Percentiles rank a stretch among this genome's conserved stretches.
Conservation (phyloP, 2,329 filamentous ascomycete species). For the Botrytis aclada region DNA sequence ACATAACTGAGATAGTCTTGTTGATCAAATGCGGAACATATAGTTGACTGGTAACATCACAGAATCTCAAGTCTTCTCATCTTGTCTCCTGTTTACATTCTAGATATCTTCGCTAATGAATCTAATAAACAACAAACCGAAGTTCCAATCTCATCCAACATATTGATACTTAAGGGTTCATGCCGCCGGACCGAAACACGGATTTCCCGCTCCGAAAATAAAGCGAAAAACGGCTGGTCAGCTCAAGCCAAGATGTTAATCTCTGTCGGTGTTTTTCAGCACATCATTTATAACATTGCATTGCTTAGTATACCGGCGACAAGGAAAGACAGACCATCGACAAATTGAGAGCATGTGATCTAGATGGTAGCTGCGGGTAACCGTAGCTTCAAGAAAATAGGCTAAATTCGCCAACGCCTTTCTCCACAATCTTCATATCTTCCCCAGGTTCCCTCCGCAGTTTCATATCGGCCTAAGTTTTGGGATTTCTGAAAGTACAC, state of each 20-base stretch:
- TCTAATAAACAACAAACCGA: not conserved
- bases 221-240: not conserved
- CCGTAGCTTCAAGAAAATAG: not conserved
- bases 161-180: not conserved
- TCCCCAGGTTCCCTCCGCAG: constrained; percentile 14
- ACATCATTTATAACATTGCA: no score
- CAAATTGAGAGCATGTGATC: not conserved
- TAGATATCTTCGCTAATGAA: not conserved
- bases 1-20: not conserved
- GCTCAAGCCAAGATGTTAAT: not conserved
- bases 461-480: not conserved
- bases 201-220: not conserved
- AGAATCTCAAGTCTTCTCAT: not conserved
- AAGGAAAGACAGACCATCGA: not conserved
- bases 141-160: not conserved
- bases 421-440: constrained; percentile 1
- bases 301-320: not conserved
- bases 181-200: not conserved
- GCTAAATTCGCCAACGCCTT: constrained; percentile 5
- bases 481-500: not conserved
- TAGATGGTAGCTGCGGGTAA: not conserved
- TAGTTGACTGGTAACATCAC: not conserved
- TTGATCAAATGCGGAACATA: not conserved
- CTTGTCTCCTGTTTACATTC: not conserved
- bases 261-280: not conserved